These are phyloP conservation scores for Gentiana macrophylla DNA, from an alignment of 257 asterid species.

Conservation along the genomic window DNA sequence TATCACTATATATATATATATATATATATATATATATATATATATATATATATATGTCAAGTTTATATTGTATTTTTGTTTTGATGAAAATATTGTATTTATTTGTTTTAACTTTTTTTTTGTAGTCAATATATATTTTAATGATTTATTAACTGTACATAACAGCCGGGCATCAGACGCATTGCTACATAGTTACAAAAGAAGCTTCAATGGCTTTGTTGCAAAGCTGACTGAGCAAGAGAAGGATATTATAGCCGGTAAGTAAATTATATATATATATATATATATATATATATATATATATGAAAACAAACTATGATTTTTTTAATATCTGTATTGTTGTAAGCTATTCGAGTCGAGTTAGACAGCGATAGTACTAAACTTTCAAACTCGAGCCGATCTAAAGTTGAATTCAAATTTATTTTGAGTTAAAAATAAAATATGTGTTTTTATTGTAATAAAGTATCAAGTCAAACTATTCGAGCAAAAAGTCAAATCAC, in stretches of 20 bases:
- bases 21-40: too few species aligned
- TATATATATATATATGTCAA: not conserved
- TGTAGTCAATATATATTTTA: not conserved
- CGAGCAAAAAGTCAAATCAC: too few species aligned
- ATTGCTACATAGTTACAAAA: conserved; percentile 15
- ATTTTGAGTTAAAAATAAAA: too few species aligned
- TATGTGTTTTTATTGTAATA: too few species aligned
- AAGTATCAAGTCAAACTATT: too few species aligned
- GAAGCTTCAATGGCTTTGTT: conserved; percentile 61
- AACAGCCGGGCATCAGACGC: conserved; percentile 22
- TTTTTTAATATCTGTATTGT: not conserved
- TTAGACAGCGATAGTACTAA: too few species aligned
- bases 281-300: too few species aligned
- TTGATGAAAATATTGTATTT: not conserved
- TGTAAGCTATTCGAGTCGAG: too few species aligned
- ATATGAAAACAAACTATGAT: not conserved
- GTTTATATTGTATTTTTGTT: not conserved
- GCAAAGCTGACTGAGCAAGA: conserved; percentile 45
- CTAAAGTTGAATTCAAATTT: too few species aligned
- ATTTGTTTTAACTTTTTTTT: not conserved
- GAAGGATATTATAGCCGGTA: conserved; percentile 33
- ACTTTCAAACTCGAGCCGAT: too few species aligned
- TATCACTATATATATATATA: too few species aligned
- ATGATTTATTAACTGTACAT: not conserved
- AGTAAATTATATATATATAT: not conserved